These are phyloP conservation scores for Cyberlindnera maritima DNA, from an alignment of 805 yeast genomes.

Conservation along the genomic window DNA sequence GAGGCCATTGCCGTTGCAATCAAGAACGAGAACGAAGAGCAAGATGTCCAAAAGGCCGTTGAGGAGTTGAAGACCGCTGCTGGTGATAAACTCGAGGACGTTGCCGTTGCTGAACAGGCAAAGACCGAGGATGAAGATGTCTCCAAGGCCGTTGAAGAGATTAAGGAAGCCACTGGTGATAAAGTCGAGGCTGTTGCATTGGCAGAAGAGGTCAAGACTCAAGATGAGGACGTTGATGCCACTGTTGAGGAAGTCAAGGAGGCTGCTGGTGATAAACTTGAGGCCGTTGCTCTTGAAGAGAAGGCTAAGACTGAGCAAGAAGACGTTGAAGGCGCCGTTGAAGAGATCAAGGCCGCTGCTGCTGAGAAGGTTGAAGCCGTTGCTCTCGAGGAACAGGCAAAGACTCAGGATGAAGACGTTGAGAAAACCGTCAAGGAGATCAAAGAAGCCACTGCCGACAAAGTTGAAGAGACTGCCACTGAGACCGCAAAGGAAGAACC, in stretches of 20 bases:
- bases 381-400: constrained; percentile 2
- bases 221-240: constrained; percentile 1
- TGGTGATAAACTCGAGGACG: constrained; percentile 5
- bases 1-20: constrained; percentile 5
- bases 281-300: constrained; percentile 6
- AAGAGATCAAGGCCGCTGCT: neutral
- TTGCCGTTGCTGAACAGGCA: constrained; percentile 1
- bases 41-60: constrained; percentile 3
- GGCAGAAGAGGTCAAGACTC: constrained; percentile 4
- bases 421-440: constrained; percentile 11
- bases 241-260: constrained; percentile 7
- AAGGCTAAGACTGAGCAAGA: neutral
- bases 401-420: neutral
- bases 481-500: constrained; percentile 5
- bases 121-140: constrained; percentile 4
- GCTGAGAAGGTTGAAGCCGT: constrained; percentile 1
- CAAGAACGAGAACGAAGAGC: neutral
- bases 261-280: neutral
- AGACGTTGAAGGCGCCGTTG: neutral
- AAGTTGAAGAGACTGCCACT: neutral
- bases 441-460: constrained; percentile 5
- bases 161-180: constrained; percentile 3
- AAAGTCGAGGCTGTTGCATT: constrained; percentile 1
- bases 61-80: constrained; percentile 5
- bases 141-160: constrained; percentile 2